Base-by-base conservation (phyloP, 2,329 filamentous ascomycete genomes). In the Cytospora piceae region DNA sequence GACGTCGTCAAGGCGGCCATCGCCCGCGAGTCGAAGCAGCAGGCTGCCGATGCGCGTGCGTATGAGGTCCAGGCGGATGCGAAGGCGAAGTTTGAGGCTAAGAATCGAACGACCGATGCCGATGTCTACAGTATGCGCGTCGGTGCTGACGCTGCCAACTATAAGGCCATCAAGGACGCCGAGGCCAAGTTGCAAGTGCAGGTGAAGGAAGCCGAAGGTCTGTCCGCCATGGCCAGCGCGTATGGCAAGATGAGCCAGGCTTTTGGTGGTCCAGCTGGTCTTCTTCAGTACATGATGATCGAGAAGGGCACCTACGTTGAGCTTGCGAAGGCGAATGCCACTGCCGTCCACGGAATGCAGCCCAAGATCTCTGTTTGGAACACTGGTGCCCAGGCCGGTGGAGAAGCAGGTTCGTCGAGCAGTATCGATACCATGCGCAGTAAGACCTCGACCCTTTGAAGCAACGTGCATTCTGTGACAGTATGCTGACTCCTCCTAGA, bases 281-380 rank as follows among this genome's bases (percentile, higher is more conserved):
- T 96, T 65, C 82, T 96, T 71, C 90, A 94, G 76, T 94, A 91
- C 82, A 85, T 94, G 78, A 96, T 96, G 93, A 87, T 96, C 74
- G 89, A 94, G 79, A 90, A 90, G 76, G 89, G 89, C 71, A 91
- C 90, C 0, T 94, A 92, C 76, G 85, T 91, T 74, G 85, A 89
- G 71, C 85, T 96, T 58, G 92, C 92, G 65, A 83, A 90, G 71
- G 91, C 91, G 58, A 96, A 96, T 72, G 92, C 90, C 56, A 76
- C 83, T 37, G 92, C 91, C 37, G 86, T 96, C 74, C 83, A 86
- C 60, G 92, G 92, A 31, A 79, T 96, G 70, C 86, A 93, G 76
- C 93, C 93, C 70, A 96, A 96, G 88, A 95, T 96, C 79, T 93
- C 89, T 68, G 88, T 94, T 31, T 96, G 92, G 93, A 95, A 92